Percentiles rank a stretch among this genome's conserved stretches.
Evolutionary conservation across 108 stramenopile genomes (phyloP).

Genomic region (Mayamaea pseudoterrestris): DNA sequence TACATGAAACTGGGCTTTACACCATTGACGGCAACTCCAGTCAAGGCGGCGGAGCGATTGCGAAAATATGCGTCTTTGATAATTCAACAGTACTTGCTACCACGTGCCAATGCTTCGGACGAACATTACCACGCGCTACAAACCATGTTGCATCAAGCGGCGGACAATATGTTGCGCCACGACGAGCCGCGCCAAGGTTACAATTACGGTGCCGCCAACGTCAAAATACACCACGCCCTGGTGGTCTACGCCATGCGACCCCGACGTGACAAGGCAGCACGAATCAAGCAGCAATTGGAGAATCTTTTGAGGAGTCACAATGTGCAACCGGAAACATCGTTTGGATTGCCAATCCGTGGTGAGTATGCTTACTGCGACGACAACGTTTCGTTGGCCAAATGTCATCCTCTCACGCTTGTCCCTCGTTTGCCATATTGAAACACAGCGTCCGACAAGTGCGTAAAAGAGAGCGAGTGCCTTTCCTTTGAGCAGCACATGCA

Average conservation of each 20-base stretch:
- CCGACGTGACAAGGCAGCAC: conserved; percentile 3
- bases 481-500: conserved; percentile 26
- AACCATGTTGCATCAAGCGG: background rate
- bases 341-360: conserved; percentile 30
- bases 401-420: no score
- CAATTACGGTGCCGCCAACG: conserved; percentile 1
- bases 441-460: conserved; percentile 33
- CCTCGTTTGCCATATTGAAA: background rate
- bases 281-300: conserved; percentile 8
- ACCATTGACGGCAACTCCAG: background rate
- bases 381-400: no score
- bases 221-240: conserved; percentile 15
- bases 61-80: background rate
- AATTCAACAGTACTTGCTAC: background rate
- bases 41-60: background rate
- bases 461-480: conserved; percentile 29
- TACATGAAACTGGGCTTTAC: background rate
- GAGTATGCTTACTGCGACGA: no score
- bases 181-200: background rate
- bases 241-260: conserved; percentile 29
- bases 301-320: conserved; percentile 8
- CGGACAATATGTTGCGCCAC: background rate
- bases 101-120: background rate
- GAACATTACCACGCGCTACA: no score
- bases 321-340: conserved; percentile 2